Base-by-base conservation (phyloP, 2,329 filamentous ascomycete genomes). In the Claviceps quebecensis region DNA sequence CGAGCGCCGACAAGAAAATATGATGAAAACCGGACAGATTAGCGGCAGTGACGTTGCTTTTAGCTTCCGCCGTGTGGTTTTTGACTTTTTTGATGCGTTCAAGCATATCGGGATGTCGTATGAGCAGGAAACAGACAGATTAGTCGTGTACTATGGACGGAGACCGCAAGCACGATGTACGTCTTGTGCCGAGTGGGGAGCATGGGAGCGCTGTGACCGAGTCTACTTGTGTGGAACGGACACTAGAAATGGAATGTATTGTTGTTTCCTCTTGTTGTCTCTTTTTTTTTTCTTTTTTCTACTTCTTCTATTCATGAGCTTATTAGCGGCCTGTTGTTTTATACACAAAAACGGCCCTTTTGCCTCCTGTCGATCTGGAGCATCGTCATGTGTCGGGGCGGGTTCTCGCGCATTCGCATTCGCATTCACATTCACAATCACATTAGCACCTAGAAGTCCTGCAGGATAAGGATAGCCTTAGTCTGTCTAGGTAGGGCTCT, bases 381-480 rank as follows among this genome's bases (percentile, higher is more conserved):
- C 44, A 36, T 48, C 41, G 34, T 45, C 49, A 50, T 55, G 56
- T 57, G 49, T 49, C 43, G 53, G 55, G 55, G 55, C 52, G 56
- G 56, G 39, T 17, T n/a, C 54, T 52, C 56, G 29, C 29, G 29
- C 29, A 34, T 34, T 34, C 29, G 29, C 29, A 34, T 34, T 34
- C 29, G 9, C 29, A 34, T 55, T 48, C 53, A 53, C 55, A 54
- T 53, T 57, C 49, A 19, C 19, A 19, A 52, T 57, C 49, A 45
- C 22, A 3, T 40, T 16, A 16, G 34, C n/a, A 38, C 40, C 46
- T 19, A 51, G 22, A 44, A 45, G 29, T 38, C 23, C 43, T 36
- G 17, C 22, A 38, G 46, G 36, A 49, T 40, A 16, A 36, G 41
- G 23, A 13, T 34, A 48, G 29, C 39, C 45, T 36, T 45, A 4